Base-by-base conservation (phyloP, 306 rosid genomes). In the Prunus kanzakura region DNA sequence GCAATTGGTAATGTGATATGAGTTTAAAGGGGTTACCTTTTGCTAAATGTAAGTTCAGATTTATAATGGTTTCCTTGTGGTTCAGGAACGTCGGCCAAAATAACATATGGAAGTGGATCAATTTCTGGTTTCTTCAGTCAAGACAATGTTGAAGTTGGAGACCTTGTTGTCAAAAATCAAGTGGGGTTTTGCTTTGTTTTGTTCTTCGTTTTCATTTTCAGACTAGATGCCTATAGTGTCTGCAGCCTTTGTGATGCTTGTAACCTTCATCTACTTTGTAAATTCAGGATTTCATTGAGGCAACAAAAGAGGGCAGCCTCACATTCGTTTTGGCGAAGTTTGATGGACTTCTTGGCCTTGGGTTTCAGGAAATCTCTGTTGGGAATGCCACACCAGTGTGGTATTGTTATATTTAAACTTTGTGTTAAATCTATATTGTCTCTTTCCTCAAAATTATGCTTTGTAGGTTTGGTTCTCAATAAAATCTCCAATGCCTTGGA, bases 321-420 rank as follows among this genome's bases (percentile, higher is more conserved):
- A 19, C 97, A 25, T 93, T 93, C 82, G 79, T 91, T 66, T 46
- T 91, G 45, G 87, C 88, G 0, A 91, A 89, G 87, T 93, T 93
- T 81, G 98, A 93, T 80, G 97, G 98, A 69, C 64, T 93, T 80
- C 74, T 93, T 19, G 98, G 98, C 50, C 98, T 93, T 67, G 98
- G 95, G n/a, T 93, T 93, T 83, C 93, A 93, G 83, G 93, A 89
- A 85, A 89, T 93, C 76, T 93, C 98, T 1, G 97, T 89, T 69
- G 88, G 29, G 74, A 83, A 87, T 76, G 88, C 85, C 67, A 87
- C 88, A 71, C 98, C 97, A 56, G 83, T 93, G 54, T 93, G 97
- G 98, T 93, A 88, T 57, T 64, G 54, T 81, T 66, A 58, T 58
- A 67, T 75, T 64, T 54, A 64, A 38, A 52, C 54, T 46, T 69